Base-by-base conservation (phyloP, 768 basidiomycete genomes). In the Lactarius deliciosus region DNA sequence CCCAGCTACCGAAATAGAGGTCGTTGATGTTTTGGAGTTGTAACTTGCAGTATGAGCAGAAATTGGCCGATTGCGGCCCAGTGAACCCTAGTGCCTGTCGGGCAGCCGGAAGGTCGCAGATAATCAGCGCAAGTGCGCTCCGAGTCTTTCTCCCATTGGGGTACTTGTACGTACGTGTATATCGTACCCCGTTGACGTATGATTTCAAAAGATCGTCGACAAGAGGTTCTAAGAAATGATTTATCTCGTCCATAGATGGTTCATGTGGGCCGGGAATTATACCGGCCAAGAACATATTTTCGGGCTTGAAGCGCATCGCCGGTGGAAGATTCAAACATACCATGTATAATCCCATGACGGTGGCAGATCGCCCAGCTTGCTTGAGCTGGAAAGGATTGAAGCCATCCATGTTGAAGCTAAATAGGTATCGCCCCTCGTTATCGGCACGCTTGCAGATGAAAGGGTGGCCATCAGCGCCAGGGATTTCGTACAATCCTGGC, bases 201-300 rank as follows among this genome's bases (percentile, higher is more conserved):
- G 78, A 70, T 0, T 57, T 28, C 3, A 77, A 53, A 0, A 82
- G 71, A 18, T 79, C 74, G 53, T 79, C 74, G 6, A 82, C 73
- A 15, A 82, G 73, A 0, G 76, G 79, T 0, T 34, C n/a, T 2
- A 83, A 68, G 22, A 79, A 70, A 53, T 80, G 78, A 50, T 82
- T 81, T 5, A 81, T 70, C 34, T 77, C 64, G 0, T 73, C 54
- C 0, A 75, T 11, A 11, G 70, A 71, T 1, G 81, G 80, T 54
- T 78, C 74, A 0, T 73, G 66, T 0, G 81, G 82, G 0, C 81
- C 79, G 2, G 80, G 79, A 32, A 81, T 78, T 61, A 82, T 68
- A 0, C 76, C 79, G 1, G 75, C 79, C 0, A 82, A 72, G 64
- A 74, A 82, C 71, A 82, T 75, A 63, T 82, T 81, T 66, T 81